Evolutionary conservation across 306 rosid species (phyloP).

Genomic region (Cajanus cajan): DNA sequence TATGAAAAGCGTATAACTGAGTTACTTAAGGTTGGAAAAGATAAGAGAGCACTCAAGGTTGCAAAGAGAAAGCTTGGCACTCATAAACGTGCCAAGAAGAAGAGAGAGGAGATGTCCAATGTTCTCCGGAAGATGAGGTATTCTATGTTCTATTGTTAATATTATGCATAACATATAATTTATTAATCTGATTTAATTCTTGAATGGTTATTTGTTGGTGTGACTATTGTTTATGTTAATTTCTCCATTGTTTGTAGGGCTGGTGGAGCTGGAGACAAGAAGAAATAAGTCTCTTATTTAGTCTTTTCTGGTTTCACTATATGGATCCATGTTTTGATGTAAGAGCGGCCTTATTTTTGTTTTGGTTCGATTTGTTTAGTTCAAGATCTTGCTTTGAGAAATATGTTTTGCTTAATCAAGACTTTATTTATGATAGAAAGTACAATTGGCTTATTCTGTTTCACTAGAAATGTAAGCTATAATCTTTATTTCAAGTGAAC

Average conservation of each 20-base stretch:
- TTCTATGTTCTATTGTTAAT: neutral
- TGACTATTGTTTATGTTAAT: neutral
- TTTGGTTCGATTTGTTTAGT: neutral
- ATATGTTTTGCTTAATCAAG: neutral
- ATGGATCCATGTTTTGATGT: conserved; percentile 18
- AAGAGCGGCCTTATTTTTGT: conserved; percentile 7
- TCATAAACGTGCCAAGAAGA: conserved; percentile 88
- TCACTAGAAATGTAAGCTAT: neutral
- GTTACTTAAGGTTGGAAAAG: conserved; percentile 95
- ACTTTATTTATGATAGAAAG: neutral
- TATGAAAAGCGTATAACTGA: conserved; percentile 92
- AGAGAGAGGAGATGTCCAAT: conserved; percentile 91
- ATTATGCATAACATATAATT: neutral
- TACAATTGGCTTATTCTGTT: neutral
- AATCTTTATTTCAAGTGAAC: neutral
- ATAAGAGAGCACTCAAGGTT: conserved; percentile 82
- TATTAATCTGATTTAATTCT: neutral
- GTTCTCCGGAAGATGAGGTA: conserved; percentile 92
- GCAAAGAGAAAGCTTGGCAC: conserved; percentile 91
- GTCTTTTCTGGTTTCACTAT: neutral
- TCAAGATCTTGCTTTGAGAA: neutral
- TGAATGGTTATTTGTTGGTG: neutral
- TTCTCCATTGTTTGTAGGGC: conserved; percentile 48
- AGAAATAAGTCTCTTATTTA: conserved; percentile 44
- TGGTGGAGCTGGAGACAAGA: conserved; percentile 86